These are phyloP conservation scores for Oleoguttula mirabilis DNA, from an alignment of 495 filamentous ascomycete species.

Conservation along the genomic window DNA sequence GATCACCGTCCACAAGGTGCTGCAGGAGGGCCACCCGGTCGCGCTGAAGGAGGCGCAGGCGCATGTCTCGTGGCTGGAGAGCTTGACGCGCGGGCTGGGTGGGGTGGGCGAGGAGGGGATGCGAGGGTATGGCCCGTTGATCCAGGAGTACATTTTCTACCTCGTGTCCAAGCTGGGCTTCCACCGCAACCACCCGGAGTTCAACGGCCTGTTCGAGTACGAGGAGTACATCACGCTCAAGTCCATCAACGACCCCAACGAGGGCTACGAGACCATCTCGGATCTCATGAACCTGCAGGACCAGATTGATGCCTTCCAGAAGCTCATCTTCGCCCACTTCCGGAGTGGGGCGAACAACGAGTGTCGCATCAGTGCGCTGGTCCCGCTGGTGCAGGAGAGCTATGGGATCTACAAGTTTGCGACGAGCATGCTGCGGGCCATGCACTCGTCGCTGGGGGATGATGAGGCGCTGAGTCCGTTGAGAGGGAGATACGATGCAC, in stretches of 20 bases:
- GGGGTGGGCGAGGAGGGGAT: constrained; percentile 68
- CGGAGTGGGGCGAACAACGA: constrained; percentile 84
- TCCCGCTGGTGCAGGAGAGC: constrained; percentile 90
- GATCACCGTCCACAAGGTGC: constrained; percentile 67
- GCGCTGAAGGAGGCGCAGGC: constrained; percentile 80
- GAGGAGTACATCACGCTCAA: constrained; percentile 98
- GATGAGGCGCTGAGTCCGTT: constrained; percentile 89
- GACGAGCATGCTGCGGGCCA: constrained; percentile 48
- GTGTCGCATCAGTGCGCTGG: constrained; percentile 85
- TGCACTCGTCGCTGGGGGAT: constrained; percentile 94
- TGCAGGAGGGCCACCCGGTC: constrained; percentile 89
- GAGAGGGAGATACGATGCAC: constrained; percentile 76
- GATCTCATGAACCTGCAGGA: constrained; percentile 96
- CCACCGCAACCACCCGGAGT: constrained; percentile 92
- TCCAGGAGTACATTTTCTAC: constrained; percentile 91
- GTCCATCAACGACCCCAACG: constrained; percentile 95
- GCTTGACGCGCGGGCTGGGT: constrained; percentile 65
- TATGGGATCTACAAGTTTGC: constrained; percentile 64
- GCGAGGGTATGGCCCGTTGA: constrained; percentile 77
- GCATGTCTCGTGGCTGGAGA: constrained; percentile 84
- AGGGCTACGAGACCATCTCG: constrained; percentile 95
- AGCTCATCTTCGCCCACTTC: constrained; percentile 94
- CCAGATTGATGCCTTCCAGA: constrained; percentile 96
- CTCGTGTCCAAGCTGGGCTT: constrained; percentile 85
- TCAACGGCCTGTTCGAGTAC: constrained; percentile 97